phyloP scores from a whole-genome alignment of 371 early-diverging fungal species.

The Mortierella sp. region DNA sequence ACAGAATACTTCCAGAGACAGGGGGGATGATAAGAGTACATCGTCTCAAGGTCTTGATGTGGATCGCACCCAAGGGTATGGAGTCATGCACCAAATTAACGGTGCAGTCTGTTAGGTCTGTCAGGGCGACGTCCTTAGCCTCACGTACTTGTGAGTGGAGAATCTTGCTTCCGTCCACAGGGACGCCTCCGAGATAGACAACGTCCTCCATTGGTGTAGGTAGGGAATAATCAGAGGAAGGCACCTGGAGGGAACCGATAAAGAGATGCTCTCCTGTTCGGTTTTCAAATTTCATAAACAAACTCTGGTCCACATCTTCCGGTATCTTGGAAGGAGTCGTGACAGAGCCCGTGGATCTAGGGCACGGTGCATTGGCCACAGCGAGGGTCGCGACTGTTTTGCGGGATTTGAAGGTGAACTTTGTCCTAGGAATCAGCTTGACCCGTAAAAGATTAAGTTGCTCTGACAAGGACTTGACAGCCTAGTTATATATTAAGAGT shows the following conservation, averaged over 20 bases:
- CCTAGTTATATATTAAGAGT: conserved; percentile 56
- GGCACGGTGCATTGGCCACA: too few relatives aligned
- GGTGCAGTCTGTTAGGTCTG: conserved; percentile 64
- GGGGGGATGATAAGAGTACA: conserved; percentile 72
- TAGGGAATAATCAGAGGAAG: neutral
- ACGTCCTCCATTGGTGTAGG: neutral
- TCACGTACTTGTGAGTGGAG: neutral
- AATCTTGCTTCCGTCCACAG: neutral
- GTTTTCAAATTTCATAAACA: conserved; percentile 40
- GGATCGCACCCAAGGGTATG: conserved; percentile 67
- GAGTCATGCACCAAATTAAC: conserved; percentile 58
- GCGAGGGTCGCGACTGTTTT: conserved; percentile 44
- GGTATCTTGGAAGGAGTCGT: too few relatives aligned
- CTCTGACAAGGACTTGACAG: conserved; percentile 60
- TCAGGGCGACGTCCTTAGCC: conserved; percentile 64
- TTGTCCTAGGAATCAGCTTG: conserved; percentile 64
- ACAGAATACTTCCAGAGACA: conserved; percentile 76
- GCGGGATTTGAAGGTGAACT: conserved; percentile 73
- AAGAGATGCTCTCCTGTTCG: conserved; percentile 29
- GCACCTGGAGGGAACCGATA: conserved; percentile 12
- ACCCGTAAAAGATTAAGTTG: conserved; percentile 46
- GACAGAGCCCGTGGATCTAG: too few relatives aligned
- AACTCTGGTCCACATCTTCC: conserved; percentile 5
- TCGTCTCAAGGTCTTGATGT: conserved; percentile 70
- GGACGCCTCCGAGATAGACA: conserved; percentile 18